A percentile compares a stretch with the other conserved stretches of the same genome.
These are phyloP conservation scores for Candida khao-thaluensis DNA, from an alignment of 805 yeast species.

Conservation along the genomic window DNA sequence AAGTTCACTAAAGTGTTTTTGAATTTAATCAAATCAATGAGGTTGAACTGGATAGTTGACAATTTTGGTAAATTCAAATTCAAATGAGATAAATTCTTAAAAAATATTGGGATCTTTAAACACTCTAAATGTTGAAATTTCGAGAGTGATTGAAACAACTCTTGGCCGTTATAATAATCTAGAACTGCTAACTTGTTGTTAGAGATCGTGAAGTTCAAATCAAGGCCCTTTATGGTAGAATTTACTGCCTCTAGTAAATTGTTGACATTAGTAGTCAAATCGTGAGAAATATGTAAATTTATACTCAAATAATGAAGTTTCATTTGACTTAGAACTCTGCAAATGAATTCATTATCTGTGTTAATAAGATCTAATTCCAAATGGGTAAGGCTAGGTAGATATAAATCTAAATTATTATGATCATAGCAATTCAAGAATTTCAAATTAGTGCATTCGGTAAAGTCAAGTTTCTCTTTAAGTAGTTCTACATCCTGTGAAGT, in stretches of 20 bases:
- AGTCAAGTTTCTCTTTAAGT: slow-evolving; percentile 10
- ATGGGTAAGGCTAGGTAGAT: slow-evolving; percentile 2
- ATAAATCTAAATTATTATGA: slow-evolving; percentile 6
- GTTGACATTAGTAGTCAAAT: slow-evolving; percentile 7
- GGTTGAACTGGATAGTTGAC: slow-evolving; percentile 10
- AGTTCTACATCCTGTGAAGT: slow-evolving; percentile 9
- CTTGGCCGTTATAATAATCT: slow-evolving; percentile 3
- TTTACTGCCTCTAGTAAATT: slow-evolving; percentile 3
- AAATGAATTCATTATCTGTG: slow-evolving; percentile 9
- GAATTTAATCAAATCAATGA: slow-evolving; percentile 14
- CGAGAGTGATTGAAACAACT: not conserved
- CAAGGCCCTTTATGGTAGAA: slow-evolving; percentile 3
- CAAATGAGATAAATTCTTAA: slow-evolving; percentile 5
- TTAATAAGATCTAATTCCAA: slow-evolving; percentile 13
- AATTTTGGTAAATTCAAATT: slow-evolving; percentile 8
- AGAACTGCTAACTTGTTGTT: slow-evolving; percentile 10
- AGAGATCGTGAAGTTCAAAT: slow-evolving; percentile 10
- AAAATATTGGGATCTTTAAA: slow-evolving; percentile 13
- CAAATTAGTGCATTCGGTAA: slow-evolving; percentile 3
- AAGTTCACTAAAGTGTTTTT: slow-evolving; percentile 11
- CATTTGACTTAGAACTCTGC: slow-evolving; percentile 3
- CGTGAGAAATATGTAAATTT: slow-evolving; percentile 11
- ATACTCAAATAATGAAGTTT: slow-evolving; percentile 6
- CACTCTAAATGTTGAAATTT: slow-evolving; percentile 10
- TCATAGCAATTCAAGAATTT: slow-evolving; percentile 16